Evolutionary conservation across 345 rosid genomes (phyloP).

Genomic region (Hibiscus trionum): DNA sequence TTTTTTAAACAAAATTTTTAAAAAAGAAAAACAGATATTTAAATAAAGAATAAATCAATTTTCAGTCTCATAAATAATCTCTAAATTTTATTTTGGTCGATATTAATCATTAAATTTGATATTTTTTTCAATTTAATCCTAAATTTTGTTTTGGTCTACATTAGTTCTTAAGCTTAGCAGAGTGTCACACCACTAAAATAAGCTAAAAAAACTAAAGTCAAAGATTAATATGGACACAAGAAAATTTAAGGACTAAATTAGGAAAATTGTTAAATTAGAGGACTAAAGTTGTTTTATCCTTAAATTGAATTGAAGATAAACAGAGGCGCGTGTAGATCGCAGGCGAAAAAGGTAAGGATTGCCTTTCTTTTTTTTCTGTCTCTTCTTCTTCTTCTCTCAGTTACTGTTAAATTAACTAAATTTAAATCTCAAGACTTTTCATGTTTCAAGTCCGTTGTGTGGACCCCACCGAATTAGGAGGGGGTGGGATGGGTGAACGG

Average conservation of each 20-base stretch:
- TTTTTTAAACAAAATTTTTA: not conserved
- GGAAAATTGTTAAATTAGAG: no score
- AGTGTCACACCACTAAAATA: no score
- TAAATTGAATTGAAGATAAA: not conserved
- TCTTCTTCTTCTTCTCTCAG: not conserved
- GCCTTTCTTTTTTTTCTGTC: not conserved
- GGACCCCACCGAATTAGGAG: constrained; percentile 25
- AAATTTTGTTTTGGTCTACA: no score
- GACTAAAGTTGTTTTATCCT: no score
- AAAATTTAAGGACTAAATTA: no score
- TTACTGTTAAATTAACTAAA: constrained; percentile 26
- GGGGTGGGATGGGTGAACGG: not conserved
- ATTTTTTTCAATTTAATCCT: no score
- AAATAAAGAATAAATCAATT: not conserved
- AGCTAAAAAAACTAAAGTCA: no score
- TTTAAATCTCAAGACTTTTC: constrained; percentile 14
- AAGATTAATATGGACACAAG: no score
- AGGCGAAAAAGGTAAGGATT: not conserved
- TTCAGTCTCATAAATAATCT: no score
- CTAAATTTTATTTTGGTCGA: no score
- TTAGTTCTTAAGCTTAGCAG: no score
- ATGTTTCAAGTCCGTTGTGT: constrained; percentile 31
- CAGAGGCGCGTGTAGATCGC: constrained; percentile 23
- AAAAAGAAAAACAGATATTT: not conserved
- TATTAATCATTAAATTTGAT: no score